Evolutionary conservation across 164 flowering plant genomes (phyloP).

Genomic region (Dillenia suffruticosa): DNA sequence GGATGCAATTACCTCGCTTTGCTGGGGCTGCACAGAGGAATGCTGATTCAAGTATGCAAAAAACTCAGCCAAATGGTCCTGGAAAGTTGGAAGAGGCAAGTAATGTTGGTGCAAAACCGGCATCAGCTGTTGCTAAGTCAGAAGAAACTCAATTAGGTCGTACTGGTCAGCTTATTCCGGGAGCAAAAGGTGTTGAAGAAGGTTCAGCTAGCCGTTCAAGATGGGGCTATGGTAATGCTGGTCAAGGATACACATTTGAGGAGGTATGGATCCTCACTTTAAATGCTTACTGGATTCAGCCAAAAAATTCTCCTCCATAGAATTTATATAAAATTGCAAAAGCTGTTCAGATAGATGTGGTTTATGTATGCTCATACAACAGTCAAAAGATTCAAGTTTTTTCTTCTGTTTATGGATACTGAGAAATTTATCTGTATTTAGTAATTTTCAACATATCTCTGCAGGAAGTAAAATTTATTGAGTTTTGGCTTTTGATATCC

Average conservation of each 20-base stretch:
- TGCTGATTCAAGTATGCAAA: constrained; percentile 62
- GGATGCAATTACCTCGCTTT: constrained; percentile 66
- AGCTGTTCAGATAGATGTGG: no score
- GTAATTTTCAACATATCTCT: no score
- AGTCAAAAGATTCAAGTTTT: no score
- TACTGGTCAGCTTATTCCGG: constrained; percentile 48
- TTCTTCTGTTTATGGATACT: no score
- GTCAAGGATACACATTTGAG: constrained; percentile 96
- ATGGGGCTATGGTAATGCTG: constrained; percentile 93
- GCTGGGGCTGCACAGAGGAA: constrained; percentile 54
- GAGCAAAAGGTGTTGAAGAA: constrained; percentile 78
- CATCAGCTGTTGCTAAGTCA: constrained; percentile 33
- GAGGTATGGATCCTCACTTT: constrained; percentile 50
- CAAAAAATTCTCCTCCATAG: no score
- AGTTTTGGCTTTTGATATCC: no score
- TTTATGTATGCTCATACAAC: no score
- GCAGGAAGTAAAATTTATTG: no score
- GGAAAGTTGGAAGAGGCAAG: constrained; percentile 69
- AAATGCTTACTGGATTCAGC: neutral
- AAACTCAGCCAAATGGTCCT: constrained; percentile 53
- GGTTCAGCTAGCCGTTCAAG: constrained; percentile 58
- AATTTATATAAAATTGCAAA: no score
- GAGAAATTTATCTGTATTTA: no score
- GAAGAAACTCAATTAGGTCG: constrained; percentile 66
- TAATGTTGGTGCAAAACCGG: constrained; percentile 37